Percentiles rank a stretch among this genome's conserved stretches.
Evolutionary conservation across 2,329 filamentous ascomycete species (phyloP).

Genomic region (Biscogniauxia sp.): DNA sequence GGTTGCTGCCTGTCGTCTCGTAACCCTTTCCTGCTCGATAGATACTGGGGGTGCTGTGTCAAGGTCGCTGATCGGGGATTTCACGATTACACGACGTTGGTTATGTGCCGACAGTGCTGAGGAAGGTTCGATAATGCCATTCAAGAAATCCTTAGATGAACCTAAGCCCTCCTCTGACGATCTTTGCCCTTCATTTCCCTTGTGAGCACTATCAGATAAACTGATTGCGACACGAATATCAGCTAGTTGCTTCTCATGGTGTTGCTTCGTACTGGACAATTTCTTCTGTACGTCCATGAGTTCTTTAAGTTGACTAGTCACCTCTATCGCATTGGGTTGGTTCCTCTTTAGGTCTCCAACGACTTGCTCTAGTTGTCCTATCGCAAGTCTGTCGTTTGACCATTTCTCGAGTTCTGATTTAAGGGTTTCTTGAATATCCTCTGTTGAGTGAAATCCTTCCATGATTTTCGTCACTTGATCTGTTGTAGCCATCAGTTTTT

Average conservation of each 20-base stretch:
- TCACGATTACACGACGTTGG: conserved; percentile 26
- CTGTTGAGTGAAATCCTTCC: background rate
- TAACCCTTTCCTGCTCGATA: conserved; percentile 29
- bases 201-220: background rate
- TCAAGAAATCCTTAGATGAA: background rate
- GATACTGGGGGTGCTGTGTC: conserved; percentile 23
- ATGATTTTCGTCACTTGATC: conserved; percentile 12
- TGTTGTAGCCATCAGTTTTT: conserved; percentile 7
- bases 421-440: conserved; percentile 15
- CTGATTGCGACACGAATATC: background rate
- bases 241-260: conserved; percentile 10
- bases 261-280: conserved; percentile 16
- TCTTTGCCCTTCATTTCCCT: background rate
- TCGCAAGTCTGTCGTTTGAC: conserved; percentile 17
- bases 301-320: conserved; percentile 17
- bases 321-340: conserved; percentile 17
- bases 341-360: conserved; percentile 17
- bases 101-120: background rate
- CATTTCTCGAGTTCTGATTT: conserved; percentile 20
- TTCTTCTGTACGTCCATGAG: conserved; percentile 21
- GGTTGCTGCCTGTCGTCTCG: conserved; percentile 23
- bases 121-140: background rate
- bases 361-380: conserved; percentile 19
- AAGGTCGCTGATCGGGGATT: conserved; percentile 23
- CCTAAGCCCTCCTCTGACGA: background rate